Evolutionary conservation across 441 rosid genomes (phyloP).

Genomic region (Biscutella laevigata): DNA sequence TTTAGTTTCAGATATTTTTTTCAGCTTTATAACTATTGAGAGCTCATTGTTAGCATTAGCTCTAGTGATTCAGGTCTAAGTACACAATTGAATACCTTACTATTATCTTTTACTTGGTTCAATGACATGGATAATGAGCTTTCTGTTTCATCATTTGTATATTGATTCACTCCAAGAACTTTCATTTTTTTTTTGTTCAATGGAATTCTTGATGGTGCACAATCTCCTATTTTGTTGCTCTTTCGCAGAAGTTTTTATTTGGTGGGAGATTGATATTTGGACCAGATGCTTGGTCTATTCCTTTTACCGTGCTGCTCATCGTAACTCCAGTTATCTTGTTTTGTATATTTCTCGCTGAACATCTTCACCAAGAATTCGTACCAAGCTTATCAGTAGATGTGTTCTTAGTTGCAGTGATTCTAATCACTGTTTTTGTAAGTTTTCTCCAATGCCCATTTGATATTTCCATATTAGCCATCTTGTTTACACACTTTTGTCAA

Average conservation of each 20-base stretch:
- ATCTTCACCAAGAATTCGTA: slow-evolving; percentile 73
- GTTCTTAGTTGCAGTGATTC: slow-evolving; percentile 57
- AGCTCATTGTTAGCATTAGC: not conserved
- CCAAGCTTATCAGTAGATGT: slow-evolving; percentile 63
- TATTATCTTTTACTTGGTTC: no score
- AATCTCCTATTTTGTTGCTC: slow-evolving; percentile 3
- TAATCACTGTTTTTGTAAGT: slow-evolving; percentile 68
- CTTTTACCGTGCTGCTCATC: slow-evolving; percentile 71
- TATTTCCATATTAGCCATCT: not conserved
- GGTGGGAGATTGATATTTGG: slow-evolving; percentile 96
- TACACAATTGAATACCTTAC: not conserved
- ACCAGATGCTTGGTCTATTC: slow-evolving; percentile 84
- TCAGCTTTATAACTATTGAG: not conserved
- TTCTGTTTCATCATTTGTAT: not conserved
- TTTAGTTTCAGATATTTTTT: not conserved
- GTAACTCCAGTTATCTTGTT: slow-evolving; percentile 62
- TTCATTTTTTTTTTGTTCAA: not conserved
- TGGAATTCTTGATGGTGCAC: not conserved
- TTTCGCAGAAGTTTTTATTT: slow-evolving; percentile 68
- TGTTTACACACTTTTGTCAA: not conserved
- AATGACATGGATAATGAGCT: not conserved
- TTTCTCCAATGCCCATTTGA: not conserved
- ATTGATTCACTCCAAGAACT: not conserved
- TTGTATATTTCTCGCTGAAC: slow-evolving; percentile 77
- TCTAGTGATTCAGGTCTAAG: not conserved